Conservation (phyloP, 208 protist genomes). For the Trypanosoma conorhini region DNA sequence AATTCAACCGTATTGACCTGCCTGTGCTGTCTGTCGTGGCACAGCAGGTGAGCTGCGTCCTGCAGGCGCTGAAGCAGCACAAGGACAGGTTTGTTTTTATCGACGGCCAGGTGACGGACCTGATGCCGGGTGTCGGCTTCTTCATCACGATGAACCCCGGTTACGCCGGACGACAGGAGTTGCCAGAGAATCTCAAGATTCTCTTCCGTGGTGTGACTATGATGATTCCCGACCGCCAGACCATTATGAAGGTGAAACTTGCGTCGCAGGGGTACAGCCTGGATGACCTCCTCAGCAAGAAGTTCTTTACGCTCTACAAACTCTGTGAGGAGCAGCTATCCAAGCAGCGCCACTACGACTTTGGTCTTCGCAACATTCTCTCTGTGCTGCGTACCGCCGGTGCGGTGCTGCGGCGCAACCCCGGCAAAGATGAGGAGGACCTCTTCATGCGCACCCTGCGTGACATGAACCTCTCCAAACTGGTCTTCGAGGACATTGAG, state of each 20-base stretch:
- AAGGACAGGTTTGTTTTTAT: constrained; percentile 94
- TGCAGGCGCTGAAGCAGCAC: constrained; percentile 93
- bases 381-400: constrained; percentile 97
- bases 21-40: constrained; percentile 94
- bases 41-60: constrained; percentile 93
- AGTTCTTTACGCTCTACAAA: constrained; percentile 95
- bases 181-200: constrained; percentile 99
- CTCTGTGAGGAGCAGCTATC: constrained; percentile 98
- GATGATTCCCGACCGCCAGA: constrained; percentile 98
- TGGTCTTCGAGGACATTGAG: constrained; percentile 97
- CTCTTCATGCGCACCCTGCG: constrained; percentile 97
- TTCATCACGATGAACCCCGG: constrained; percentile 99
- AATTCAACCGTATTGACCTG: constrained; percentile 96
- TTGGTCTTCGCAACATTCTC: constrained; percentile 98
- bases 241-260: constrained; percentile 97
- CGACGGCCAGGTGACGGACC: constrained; percentile 89
- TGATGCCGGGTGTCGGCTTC: constrained; percentile 94
- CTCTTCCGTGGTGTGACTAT: constrained; percentile 98
- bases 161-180: constrained; percentile 98
- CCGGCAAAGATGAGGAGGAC: constrained; percentile 92
- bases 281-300: constrained; percentile 93
- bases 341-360: constrained; percentile 98
- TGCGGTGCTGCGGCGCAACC: constrained; percentile 85
- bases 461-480: constrained; percentile 98
- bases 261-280: constrained; percentile 93